These are phyloP conservation scores for Pseudevernia furfuracea DNA, from an alignment of 495 filamentous ascomycete species.

Conservation along the genomic window DNA sequence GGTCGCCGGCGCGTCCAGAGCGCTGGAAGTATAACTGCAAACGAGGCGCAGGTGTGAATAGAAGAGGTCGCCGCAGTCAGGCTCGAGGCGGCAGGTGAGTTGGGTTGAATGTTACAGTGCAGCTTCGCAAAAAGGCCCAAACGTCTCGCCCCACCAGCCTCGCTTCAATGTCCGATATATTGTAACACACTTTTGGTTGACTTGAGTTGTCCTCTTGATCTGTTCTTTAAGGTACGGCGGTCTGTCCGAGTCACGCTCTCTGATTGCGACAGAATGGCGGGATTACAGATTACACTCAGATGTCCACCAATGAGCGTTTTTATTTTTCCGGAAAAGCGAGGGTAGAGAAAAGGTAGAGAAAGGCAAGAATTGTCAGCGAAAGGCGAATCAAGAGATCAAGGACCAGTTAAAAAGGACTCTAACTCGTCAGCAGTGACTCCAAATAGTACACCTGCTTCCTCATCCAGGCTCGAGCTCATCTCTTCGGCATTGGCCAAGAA, in stretches of 20 bases:
- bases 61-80: slow-evolving; percentile 12
- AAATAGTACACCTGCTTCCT: slow-evolving; percentile 4
- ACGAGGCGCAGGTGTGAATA: slow-evolving; percentile 21
- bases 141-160: slow-evolving; percentile 12
- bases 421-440: neutral
- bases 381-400: neutral
- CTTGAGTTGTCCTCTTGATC: slow-evolving; percentile 1
- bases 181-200: neutral
- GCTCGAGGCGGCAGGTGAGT: slow-evolving; percentile 5
- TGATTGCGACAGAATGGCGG: slow-evolving; percentile 18
- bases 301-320: neutral
- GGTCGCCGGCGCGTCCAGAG: slow-evolving; percentile 15
- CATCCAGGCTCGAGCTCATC: slow-evolving; percentile 8
- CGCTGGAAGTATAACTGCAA: slow-evolving; percentile 7
- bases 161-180: neutral
- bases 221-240: neutral
- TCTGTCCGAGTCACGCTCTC: slow-evolving; percentile 5
- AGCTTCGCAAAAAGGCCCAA: neutral
- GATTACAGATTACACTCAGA: slow-evolving; percentile 3
- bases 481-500: slow-evolving; percentile 5
- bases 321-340: neutral
- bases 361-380: neutral
- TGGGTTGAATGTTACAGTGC: neutral
- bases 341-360: no score
- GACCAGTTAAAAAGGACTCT: neutral